Base-by-base conservation (phyloP, 192 early-diverging fungal genomes). In the Coemansia erecta region DNA sequence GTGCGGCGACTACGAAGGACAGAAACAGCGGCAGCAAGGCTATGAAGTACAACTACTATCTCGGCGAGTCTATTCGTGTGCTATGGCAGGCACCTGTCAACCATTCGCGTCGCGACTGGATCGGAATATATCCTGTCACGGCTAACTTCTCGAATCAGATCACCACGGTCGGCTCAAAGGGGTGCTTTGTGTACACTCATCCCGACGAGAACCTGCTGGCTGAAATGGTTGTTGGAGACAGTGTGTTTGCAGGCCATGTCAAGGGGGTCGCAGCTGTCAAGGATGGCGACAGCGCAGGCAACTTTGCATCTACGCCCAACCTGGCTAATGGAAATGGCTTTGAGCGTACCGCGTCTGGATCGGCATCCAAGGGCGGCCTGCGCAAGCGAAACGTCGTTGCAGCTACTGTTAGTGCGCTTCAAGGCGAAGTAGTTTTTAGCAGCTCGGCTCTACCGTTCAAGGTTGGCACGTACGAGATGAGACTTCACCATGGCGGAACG, bases 401-500 rank as follows among this genome's bases (percentile, higher is more conserved):
- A 17, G 48, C 52, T 13, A 14, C 37, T 11, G 53, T 57, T 13
- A 15, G 53, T 14, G 49, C 68, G 1, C 46, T 73, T 14, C 61
- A 63, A 3, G 90, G 90, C 11, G 66, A 62, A 2, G 80, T 92
- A 3, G 62, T 82, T 10, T 96, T 96, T 58, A 58, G 74, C 41
- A 82, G 87, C 39, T 68, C 85, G 8, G 68, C 83, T 4, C 51
- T 97, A 40, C 94, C 94, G 9, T 98, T 94, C 89, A 80, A 86
- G 63, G 68, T 85, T 24, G 97, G 97, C 15, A 85, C 80, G 0
- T 98, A 94, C 66, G 95, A 97, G 76, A 87, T 92, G 67, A 84
- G 97, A 21, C 87, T 93, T 68, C 97, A 98, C 71, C 88, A 92
- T 49, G 89, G 94, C 66, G 88, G 88, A 18, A 86, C 85, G 19